These are phyloP conservation scores for Lonicera japonica DNA, from an alignment of 129 eudicot species.

Conservation along the genomic window DNA sequence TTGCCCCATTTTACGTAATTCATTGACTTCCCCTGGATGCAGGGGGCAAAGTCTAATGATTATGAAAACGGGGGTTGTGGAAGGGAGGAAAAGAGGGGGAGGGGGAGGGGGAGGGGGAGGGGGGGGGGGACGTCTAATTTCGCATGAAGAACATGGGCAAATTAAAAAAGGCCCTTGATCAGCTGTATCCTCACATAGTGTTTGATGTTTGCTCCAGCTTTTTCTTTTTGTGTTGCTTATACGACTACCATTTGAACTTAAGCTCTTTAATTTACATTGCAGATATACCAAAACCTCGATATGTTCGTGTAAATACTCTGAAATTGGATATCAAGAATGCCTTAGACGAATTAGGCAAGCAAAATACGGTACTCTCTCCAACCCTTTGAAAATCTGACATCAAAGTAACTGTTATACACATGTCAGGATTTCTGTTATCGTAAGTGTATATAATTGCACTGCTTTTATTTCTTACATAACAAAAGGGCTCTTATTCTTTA, in stretches of 20 bases:
- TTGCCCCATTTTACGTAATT: too few relatives aligned
- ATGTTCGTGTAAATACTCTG: constrained; percentile 92
- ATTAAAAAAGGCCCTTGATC: too few relatives aligned
- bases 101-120: too few relatives aligned
- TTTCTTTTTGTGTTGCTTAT: constrained; percentile 1
- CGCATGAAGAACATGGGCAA: too few relatives aligned
- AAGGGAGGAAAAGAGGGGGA: too few relatives aligned
- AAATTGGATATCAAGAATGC: constrained; percentile 70
- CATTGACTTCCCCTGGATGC: too few relatives aligned
- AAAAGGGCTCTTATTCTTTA: background rate
- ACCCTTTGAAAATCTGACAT: background rate
- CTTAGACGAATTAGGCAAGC: constrained; percentile 42
- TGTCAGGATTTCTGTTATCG: background rate
- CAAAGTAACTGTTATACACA: background rate
- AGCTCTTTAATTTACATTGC: constrained; percentile 17
- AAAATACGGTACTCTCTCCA: constrained; percentile 38
- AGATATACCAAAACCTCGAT: constrained; percentile 82
- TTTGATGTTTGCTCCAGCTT: background rate
- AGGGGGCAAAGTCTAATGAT: too few relatives aligned
- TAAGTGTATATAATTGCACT: background rate
- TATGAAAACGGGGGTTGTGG: too few relatives aligned
- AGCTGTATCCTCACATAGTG: background rate
- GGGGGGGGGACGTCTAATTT: too few relatives aligned
- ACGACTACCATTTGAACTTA: background rate
- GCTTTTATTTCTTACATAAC: background rate